Conservation (phyloP, 352 stramenopile species). For the Phytophthora vignae region DNA sequence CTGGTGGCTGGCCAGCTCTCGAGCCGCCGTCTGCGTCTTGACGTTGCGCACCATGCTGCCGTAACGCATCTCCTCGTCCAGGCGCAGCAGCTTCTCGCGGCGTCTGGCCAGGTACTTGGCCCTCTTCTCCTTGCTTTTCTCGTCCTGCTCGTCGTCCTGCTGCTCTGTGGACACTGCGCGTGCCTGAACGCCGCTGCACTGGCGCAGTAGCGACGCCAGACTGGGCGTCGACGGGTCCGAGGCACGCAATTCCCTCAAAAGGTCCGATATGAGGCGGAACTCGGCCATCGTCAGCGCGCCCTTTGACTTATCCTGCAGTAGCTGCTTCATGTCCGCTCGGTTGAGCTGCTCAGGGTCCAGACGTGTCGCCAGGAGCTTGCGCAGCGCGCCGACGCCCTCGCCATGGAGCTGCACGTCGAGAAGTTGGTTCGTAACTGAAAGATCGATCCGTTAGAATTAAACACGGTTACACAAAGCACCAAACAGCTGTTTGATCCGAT, state of each 20-base stretch:
- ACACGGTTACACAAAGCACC: no score
- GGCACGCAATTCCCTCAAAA: conserved; percentile 31
- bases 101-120: conserved; percentile 56
- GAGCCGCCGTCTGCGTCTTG: conserved; percentile 48
- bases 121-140: conserved; percentile 27
- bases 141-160: background rate
- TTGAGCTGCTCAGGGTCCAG: conserved; percentile 18
- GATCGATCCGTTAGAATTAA: background rate
- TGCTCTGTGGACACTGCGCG: conserved; percentile 4
- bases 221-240: conserved; percentile 33
- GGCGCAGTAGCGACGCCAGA: conserved; percentile 35
- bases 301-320: conserved; percentile 22
- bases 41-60: conserved; percentile 79
- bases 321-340: conserved; percentile 19
- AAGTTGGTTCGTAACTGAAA: background rate
- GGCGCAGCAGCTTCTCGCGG: conserved; percentile 67
- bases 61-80: conserved; percentile 89
- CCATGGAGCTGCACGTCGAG: conserved; percentile 32
- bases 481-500: background rate
- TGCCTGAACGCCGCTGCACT: conserved; percentile 19
- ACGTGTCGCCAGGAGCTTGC: conserved; percentile 40
- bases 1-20: conserved; percentile 65
- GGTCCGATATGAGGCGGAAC: conserved; percentile 31
- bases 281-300: conserved; percentile 26
- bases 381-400: conserved; percentile 29